phyloP scores from a whole-genome alignment of 2,329 filamentous ascomycete genomes.

The Raffaelea albimanens region DNA sequence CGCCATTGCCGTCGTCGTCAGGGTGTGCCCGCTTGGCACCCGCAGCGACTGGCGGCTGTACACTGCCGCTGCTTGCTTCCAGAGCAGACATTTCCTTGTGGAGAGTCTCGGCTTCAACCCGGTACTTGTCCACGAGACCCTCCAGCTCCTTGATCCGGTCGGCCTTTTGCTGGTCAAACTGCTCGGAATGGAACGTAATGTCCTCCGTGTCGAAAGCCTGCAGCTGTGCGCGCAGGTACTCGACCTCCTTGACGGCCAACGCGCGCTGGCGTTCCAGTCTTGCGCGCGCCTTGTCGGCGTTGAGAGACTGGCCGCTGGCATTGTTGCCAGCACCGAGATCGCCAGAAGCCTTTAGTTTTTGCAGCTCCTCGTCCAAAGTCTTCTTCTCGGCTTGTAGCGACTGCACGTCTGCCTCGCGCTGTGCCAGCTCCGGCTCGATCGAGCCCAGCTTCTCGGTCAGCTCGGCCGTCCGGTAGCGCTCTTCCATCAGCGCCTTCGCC shows the following conservation, averaged over 20 bases:
- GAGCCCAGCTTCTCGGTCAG: conserved; percentile 74
- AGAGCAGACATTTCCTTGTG: conserved; percentile 63
- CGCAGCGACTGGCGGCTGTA: conserved; percentile 10
- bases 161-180: conserved; percentile 64
- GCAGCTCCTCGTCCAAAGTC: conserved; percentile 57
- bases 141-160: conserved; percentile 75
- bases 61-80: conserved; percentile 29
- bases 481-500: conserved; percentile 73
- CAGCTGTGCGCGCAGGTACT: conserved; percentile 86
- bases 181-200: conserved; percentile 71
- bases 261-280: conserved; percentile 78
- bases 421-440: conserved; percentile 66
- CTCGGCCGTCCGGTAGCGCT: conserved; percentile 68
- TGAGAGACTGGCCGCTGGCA: not conserved
- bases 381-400: conserved; percentile 61
- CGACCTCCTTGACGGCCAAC: conserved; percentile 83
- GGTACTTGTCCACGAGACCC: conserved; percentile 77
- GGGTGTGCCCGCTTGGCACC: conserved; percentile 58
- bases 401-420: conserved; percentile 68
- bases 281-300: conserved; percentile 54
- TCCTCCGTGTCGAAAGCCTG: conserved; percentile 85
- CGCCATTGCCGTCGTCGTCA: conserved; percentile 46
- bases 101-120: conserved; percentile 64
- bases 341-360: conserved; percentile 51
- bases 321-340: conserved; percentile 16